Evolutionary conservation across 768 basidiomycete genomes (phyloP), one percentile per base, ranked within the genome.

Genomic region (Phaffia tasmanica): DNA sequence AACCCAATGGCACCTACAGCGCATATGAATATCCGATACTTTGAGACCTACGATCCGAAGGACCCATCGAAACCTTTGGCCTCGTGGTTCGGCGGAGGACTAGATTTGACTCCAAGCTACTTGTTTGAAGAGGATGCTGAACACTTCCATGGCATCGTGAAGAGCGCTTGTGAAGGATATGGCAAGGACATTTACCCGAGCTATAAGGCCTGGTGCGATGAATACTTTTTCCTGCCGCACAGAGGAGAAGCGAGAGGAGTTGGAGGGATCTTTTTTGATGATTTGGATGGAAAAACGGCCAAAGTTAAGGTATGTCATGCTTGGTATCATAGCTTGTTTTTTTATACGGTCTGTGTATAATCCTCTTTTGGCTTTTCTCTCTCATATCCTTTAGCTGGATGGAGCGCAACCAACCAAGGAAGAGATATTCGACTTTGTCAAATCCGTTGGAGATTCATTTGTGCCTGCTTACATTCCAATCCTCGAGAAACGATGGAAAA

Each of bases 81-180:
- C 30, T 97, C 92, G 91, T 99, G 94, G 95, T 99, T 98, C 74
- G 94, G 95, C 23, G 95, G 95, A 48, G 94, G 94, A 9, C 85
- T 84, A 8, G 94, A 99, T 75, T 81, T 98, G 42, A 99, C 95
- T 0, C 94, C 94, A 1, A 86, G 86, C 4, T 97, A 97, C 76
- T 83, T 98, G 19, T 89, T 85, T 78, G 84, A 85, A 65, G 87
- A 87, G 64, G 95, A 98, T 74, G 89, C 84, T 16, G 73, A 76
- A 27, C 89, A 92, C 75, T 99, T 98, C 79, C 95, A 99, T 79
- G 69, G 73, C 19, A 85, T 85, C 1, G 76, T 93, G 70, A 86
- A 88, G 74, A 74, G 73, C 9, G 88, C 87, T 0, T 93, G 89
- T 75, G 86, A 87, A 71, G 75, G 79, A 27, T 85, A 91, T 74